Evolutionary conservation across 352 stramenopile genomes (phyloP).

Genomic region (Pythium guiyangense): DNA sequence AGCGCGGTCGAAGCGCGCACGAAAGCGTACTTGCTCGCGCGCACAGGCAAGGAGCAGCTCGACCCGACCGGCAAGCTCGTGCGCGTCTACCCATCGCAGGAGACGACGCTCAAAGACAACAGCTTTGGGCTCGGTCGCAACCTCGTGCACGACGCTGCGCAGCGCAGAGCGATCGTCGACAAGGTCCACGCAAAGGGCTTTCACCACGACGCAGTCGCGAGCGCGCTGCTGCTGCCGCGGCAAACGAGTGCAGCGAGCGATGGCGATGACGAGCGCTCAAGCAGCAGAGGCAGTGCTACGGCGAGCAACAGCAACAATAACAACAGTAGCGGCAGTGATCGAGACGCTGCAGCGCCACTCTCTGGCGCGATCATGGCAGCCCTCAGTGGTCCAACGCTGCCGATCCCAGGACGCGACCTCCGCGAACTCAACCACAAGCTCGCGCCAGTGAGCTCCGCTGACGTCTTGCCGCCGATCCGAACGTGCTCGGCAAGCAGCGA

Average conservation of each 20-base stretch:
- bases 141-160: constrained; percentile 29
- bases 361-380: not conserved
- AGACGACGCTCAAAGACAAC: constrained; percentile 63
- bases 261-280: too few species aligned
- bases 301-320: constrained; percentile 12
- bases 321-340: too few species aligned
- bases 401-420: constrained; percentile 24
- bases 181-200: constrained; percentile 37
- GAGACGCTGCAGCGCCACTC: not conserved
- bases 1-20: constrained; percentile 47
- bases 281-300: not conserved
- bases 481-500: not conserved
- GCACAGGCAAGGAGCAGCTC: constrained; percentile 51
- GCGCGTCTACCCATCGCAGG: constrained; percentile 64
- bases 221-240: constrained; percentile 25
- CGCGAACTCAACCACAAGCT: constrained; percentile 28
- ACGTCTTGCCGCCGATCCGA: constrained; percentile 5
- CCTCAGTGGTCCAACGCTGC: constrained; percentile 11
- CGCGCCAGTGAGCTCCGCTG: constrained; percentile 2
- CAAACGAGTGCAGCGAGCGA: not conserved
- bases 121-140: constrained; percentile 67
- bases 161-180: constrained; percentile 37
- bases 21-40: constrained; percentile 44
- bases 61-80: constrained; percentile 59
- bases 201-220: constrained; percentile 21